Percentiles rank a stretch among this genome's conserved stretches.
Conservation (phyloP, 139 green algal genomes). For the Chlamydomonas sp. region DNA sequence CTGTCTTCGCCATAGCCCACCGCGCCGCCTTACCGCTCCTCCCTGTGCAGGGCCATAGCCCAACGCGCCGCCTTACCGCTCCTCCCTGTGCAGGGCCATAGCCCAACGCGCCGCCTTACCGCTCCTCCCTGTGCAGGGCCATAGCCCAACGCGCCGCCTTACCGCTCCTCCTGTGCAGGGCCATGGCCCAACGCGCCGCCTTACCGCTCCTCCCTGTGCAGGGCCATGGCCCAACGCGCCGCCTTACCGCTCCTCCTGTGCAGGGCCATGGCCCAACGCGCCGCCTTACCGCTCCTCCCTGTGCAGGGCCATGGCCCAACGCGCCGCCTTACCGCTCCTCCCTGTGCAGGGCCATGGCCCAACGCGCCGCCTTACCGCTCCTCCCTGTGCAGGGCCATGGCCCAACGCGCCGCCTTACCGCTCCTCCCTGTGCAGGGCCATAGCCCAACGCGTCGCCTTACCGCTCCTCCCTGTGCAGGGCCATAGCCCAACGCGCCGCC, state of each 20-base stretch:
- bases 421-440: constrained; percentile 36
- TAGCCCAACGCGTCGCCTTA: no score
- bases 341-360: constrained; percentile 56
- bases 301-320: constrained; percentile 60
- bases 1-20: no score
- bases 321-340: no score
- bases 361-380: no score
- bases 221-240: constrained; percentile 65
- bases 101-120: no score
- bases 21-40: no score
- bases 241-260: no score
- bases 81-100: constrained; percentile 47
- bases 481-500: no score
- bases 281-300: no score
- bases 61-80: no score
- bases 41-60: constrained; percentile 53
- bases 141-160: no score
- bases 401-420: neutral
- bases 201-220: neutral
- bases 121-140: constrained; percentile 23
- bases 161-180: constrained; percentile 5
- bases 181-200: constrained; percentile 59
- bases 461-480: constrained; percentile 4
- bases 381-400: constrained; percentile 50
- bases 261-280: constrained; percentile 67